A percentile compares a stretch with the other conserved stretches of the same genome.
Evolutionary conservation across 1,284 basidiomycete species (phyloP).

Genomic region (Vanrija humicola): DNA sequence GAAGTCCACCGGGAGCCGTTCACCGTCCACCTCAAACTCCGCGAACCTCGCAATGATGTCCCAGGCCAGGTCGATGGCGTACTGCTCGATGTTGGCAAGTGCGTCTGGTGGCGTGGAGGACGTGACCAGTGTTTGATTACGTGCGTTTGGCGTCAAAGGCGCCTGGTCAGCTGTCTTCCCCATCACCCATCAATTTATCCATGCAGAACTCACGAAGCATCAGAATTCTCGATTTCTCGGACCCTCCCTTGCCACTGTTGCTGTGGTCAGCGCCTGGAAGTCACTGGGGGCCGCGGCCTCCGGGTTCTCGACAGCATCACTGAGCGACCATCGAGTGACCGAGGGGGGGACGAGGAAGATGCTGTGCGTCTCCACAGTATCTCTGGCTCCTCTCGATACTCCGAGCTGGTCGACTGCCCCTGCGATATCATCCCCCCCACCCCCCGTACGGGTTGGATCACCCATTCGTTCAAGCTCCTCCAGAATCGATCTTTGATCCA

Average conservation of each 20-base stretch:
- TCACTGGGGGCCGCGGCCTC: too few relatives aligned
- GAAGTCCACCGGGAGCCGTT: slow-evolving; percentile 65
- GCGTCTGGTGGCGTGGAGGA: slow-evolving; percentile 48
- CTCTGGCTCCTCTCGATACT: too few relatives aligned
- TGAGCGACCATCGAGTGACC: too few relatives aligned
- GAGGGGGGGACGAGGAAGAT: too few relatives aligned
- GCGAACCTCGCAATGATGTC: slow-evolving; percentile 80
- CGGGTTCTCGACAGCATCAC: too few relatives aligned
- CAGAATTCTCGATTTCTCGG: slow-evolving; percentile 62
- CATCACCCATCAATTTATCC: too few relatives aligned
- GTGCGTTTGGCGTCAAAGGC: not conserved
- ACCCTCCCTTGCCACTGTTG: slow-evolving; percentile 54
- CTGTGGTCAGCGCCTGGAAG: too few relatives aligned
- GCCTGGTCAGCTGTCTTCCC: not conserved
- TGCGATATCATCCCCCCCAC: too few relatives aligned
- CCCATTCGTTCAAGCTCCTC: slow-evolving; percentile 15
- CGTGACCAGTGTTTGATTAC: too few relatives aligned
- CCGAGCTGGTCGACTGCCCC: too few relatives aligned
- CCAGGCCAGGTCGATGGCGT: slow-evolving; percentile 83
- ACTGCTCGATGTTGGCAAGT: slow-evolving; percentile 85
- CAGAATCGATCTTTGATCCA: slow-evolving; percentile 42
- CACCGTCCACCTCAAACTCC: slow-evolving; percentile 37
- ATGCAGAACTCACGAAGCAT: slow-evolving; percentile 58
- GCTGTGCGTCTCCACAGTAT: too few relatives aligned
- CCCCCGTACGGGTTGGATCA: too few relatives aligned